A percentile compares a stretch with the other conserved stretches of the same genome.
These are phyloP conservation scores for Leccinum insolens DNA, from an alignment of 1,284 basidiomycete genomes.

Conservation along the genomic window DNA sequence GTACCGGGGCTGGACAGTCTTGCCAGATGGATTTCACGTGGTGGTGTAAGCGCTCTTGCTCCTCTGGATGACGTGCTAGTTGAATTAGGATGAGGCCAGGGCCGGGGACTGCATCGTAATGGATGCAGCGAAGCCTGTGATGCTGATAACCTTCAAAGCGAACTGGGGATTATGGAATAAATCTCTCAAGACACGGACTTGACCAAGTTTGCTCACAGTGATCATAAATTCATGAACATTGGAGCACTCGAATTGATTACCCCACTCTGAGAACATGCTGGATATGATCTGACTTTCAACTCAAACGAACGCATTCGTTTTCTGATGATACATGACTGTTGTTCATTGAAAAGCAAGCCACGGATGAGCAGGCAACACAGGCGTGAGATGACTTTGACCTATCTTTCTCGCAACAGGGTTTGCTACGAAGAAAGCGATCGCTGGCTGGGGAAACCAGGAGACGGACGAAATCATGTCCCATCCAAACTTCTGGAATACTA, in stretches of 20 bases:
- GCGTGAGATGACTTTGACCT: not conserved
- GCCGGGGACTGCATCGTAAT: not conserved
- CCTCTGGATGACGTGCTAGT: not conserved
- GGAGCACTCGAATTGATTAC: not conserved
- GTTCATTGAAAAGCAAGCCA: not conserved
- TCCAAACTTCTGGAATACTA: not conserved
- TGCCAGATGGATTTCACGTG: not conserved
- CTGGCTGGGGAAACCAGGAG: not conserved
- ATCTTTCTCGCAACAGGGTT: not conserved
- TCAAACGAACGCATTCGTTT: constrained; percentile 1
- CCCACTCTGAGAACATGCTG: not conserved
- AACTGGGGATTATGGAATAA: not conserved
- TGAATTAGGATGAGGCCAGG: not conserved
- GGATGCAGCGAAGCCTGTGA: not conserved
- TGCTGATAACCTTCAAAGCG: not conserved
- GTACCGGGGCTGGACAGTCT: not conserved
- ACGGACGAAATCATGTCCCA: not conserved
- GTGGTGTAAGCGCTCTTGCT: not conserved
- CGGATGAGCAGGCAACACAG: not conserved
- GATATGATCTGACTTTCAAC: not conserved
- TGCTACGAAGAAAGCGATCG: not conserved
- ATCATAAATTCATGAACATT: not conserved
- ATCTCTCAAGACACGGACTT: not conserved
- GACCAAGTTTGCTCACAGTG: not conserved
- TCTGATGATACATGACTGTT: not conserved